Base-by-base conservation (phyloP, 2,329 filamentous ascomycete species). In the Curvularia verruculosa region DNA sequence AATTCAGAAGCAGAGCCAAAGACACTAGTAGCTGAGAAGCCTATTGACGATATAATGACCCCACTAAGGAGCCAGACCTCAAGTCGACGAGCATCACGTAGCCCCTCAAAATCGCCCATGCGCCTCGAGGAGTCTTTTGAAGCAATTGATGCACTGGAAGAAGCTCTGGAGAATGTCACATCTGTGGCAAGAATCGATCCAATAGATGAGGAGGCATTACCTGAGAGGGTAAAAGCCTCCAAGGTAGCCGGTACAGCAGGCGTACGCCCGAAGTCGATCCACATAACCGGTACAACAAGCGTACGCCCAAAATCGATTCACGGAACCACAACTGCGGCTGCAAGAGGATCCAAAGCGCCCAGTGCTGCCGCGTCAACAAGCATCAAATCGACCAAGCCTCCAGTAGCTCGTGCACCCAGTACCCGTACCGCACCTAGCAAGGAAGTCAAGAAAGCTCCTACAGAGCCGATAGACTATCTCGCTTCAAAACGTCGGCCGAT, bases 111-210 rank as follows among this genome's bases (percentile, higher is more conserved):
- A 51, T 68, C 68, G 21, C 71, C 74, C 9, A 74, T 76, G 65
- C 71, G 71, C 7, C 66, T 76, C 26, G 79, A 82, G 60, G 77
- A 82, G 56, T 80, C 81, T 2, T 79, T 84, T 28, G 78, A 80
- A 52, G 82, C 81, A 4, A 74, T 83, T 34, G 82, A 84, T 61
- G 79, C 77, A 2, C 74, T 83, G 7, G 81, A 84, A 54, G 81
- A 84, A 52, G 81, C 79, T 7, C 75, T 84, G 2, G 81, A 84
- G 52, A 76, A 80, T 39, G 71, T 83, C 60, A 70, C 77, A 47
- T 71, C 70, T 2, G 69, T 81, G 23, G 75, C 76, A 5, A 59
- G 59, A 5, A 68, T 76, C 15, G 67, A 78, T 2, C 69, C 71
- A 24, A 61, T 65, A 5, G 71, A 68, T 18, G 70, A 73, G 13